Evolutionary conservation across 1,284 basidiomycete species (phyloP).

Genomic region (Tilletiopsis washingtonensis): DNA sequence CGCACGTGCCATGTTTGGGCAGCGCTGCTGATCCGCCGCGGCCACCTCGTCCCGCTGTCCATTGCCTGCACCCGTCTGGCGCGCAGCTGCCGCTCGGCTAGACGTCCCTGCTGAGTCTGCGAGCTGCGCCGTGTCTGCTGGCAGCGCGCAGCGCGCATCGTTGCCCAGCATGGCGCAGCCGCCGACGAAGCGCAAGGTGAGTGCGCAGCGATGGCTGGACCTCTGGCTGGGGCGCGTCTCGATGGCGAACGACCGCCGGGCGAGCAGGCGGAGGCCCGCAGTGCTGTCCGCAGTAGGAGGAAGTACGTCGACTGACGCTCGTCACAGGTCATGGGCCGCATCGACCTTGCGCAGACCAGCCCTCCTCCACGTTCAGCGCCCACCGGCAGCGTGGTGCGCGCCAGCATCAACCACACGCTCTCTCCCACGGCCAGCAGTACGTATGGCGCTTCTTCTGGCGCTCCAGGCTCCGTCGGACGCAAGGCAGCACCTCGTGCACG

Average conservation of each 20-base stretch:
- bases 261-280: not conserved
- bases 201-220: not conserved
- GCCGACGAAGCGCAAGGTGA: constrained; percentile 7
- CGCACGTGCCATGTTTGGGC: too few relatives aligned
- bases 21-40: too few relatives aligned
- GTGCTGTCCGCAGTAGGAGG: not conserved
- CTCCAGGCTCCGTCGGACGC: not conserved
- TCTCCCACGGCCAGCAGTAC: not conserved
- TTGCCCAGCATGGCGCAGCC: constrained; percentile 3
- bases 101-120: too few relatives aligned
- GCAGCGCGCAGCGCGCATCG: too few relatives aligned
- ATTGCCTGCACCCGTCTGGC: too few relatives aligned
- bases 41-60: too few relatives aligned
- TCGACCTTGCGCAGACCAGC: constrained; percentile 1
- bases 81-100: too few relatives aligned
- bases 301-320: not conserved
- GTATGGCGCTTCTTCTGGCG: not conserved
- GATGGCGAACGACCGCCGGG: not conserved
- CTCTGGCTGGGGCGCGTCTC: not conserved
- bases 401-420: not conserved
- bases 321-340: constrained; percentile 9
- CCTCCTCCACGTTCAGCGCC: not conserved
- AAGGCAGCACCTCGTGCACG: not conserved
- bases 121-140: too few relatives aligned
- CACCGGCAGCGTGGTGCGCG: not conserved